A percentile compares a stretch with the other conserved stretches of the same genome.
Evolutionary conservation across 139 green algal genomes (phyloP).

Genomic region (Coelastrella sp.): DNA sequence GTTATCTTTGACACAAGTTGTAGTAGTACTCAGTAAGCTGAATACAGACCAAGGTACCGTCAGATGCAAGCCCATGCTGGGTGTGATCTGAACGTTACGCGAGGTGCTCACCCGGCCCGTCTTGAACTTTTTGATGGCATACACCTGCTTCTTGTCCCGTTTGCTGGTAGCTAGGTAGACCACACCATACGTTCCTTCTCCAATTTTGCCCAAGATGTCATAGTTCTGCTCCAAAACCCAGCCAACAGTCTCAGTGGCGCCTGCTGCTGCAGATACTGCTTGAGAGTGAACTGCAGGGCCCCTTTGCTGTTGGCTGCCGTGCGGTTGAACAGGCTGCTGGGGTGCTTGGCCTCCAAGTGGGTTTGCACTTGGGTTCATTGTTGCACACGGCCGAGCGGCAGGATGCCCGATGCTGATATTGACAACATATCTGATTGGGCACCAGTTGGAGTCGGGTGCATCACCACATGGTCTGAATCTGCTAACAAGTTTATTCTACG

Average conservation of each 20-base stretch:
- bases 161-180: slow-evolving; percentile 66
- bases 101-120: slow-evolving; percentile 54
- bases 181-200: slow-evolving; percentile 73
- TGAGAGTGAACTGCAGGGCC: not conserved
- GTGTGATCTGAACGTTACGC: not conserved
- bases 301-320: not conserved
- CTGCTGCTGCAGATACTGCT: not conserved
- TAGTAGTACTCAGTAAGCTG: no score
- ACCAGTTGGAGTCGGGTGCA: no score
- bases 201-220: slow-evolving; percentile 72
- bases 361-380: no score
- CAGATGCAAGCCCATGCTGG: no score
- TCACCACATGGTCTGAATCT: no score
- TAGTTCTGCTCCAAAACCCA: slow-evolving; percentile 45
- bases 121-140: slow-evolving; percentile 82
- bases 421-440: no score
- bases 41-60: no score
- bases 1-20: no score
- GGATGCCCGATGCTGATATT: no score
- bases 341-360: not conserved
- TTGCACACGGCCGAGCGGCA: no score
- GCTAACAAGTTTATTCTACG: no score
- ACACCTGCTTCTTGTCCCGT: slow-evolving; percentile 50
- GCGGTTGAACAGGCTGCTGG: not conserved
- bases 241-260: not conserved